Percentiles rank a stretch among this genome's conserved stretches.
phyloP scores from a whole-genome alignment of 73 alveolate genomes.

The Blepharisma japonicum region DNA sequence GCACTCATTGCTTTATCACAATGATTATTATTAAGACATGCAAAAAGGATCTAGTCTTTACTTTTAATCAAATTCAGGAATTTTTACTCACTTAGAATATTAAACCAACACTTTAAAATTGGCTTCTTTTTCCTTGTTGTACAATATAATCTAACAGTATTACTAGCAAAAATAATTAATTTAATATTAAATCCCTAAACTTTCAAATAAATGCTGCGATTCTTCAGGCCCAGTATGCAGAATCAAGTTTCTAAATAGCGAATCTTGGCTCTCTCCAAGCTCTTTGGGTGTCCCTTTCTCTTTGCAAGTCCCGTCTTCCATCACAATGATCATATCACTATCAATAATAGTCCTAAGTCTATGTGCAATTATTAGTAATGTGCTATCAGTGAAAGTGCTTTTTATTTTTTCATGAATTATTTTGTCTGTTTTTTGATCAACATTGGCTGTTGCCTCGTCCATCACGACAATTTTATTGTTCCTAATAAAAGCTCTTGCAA shows the following conservation, averaged over 20 bases:
- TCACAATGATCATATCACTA: conserved; percentile 29
- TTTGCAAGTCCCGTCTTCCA: not conserved
- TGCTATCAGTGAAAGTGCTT: conserved; percentile 37
- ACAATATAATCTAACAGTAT: too few relatives aligned
- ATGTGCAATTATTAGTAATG: conserved; percentile 60
- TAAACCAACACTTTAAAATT: too few relatives aligned
- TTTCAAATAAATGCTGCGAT: too few relatives aligned
- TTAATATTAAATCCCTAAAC: too few relatives aligned
- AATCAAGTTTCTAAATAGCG: not conserved
- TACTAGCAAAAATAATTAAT: not conserved
- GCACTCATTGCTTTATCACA: too few relatives aligned
- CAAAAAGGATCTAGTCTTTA: too few relatives aligned
- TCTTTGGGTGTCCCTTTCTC: not conserved
- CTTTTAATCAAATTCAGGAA: too few relatives aligned
- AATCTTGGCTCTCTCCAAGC: not conserved
- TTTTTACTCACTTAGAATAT: too few relatives aligned
- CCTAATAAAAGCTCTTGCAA: conserved; percentile 57
- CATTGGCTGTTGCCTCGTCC: conserved; percentile 71
- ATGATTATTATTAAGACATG: too few relatives aligned
- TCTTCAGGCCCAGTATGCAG: not conserved
- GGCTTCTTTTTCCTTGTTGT: too few relatives aligned
- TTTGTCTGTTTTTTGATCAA: conserved; percentile 53
- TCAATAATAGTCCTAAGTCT: not conserved
- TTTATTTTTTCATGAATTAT: conserved; percentile 44
- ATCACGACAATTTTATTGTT: conserved; percentile 52